phyloP scores from a whole-genome alignment of 495 filamentous ascomycete genomes.

The Hypoxylon cercidicola region DNA sequence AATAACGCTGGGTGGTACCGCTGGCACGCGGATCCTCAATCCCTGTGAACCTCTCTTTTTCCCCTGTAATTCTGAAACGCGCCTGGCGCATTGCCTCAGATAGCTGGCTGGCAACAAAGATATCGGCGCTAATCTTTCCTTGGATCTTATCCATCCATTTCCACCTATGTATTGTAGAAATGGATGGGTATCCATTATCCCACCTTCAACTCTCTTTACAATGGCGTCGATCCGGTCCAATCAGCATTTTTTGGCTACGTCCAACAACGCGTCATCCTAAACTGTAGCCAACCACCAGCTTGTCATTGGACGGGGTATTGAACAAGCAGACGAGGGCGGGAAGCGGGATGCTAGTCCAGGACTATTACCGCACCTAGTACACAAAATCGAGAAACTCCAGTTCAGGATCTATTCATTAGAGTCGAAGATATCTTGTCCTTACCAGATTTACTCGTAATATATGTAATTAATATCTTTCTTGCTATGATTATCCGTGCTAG shows the following conservation, averaged over 20 bases:
- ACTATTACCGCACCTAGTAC: slow-evolving; percentile 8
- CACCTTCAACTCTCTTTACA: slow-evolving; percentile 18
- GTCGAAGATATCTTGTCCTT: slow-evolving; percentile 1
- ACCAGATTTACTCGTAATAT: slow-evolving; percentile 12
- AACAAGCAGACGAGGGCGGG: slow-evolving; percentile 15
- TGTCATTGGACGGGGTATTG: slow-evolving; percentile 12
- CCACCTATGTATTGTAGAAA: too few relatives aligned
- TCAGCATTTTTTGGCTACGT: slow-evolving; percentile 20
- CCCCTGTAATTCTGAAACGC: slow-evolving; percentile 47
- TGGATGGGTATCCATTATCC: neutral
- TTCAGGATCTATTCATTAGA: neutral
- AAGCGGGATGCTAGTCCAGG: slow-evolving; percentile 9
- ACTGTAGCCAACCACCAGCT: slow-evolving; percentile 16
- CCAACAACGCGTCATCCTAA: slow-evolving; percentile 24
- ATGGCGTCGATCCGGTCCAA: slow-evolving; percentile 28
- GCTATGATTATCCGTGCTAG: slow-evolving; percentile 13
- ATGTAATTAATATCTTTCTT: neutral
- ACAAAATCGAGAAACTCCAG: slow-evolving; percentile 17
- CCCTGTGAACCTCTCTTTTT: slow-evolving; percentile 34
- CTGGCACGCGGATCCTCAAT: slow-evolving; percentile 37
- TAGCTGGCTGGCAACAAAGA: slow-evolving; percentile 38
- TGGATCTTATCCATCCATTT: slow-evolving; percentile 31
- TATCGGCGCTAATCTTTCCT: slow-evolving; percentile 44
- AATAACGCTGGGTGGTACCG: slow-evolving; percentile 33
- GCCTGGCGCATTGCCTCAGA: slow-evolving; percentile 50